phyloP scores from a whole-genome alignment of 2,329 filamentous ascomycete species.

The Samsoniella hepiali region DNA sequence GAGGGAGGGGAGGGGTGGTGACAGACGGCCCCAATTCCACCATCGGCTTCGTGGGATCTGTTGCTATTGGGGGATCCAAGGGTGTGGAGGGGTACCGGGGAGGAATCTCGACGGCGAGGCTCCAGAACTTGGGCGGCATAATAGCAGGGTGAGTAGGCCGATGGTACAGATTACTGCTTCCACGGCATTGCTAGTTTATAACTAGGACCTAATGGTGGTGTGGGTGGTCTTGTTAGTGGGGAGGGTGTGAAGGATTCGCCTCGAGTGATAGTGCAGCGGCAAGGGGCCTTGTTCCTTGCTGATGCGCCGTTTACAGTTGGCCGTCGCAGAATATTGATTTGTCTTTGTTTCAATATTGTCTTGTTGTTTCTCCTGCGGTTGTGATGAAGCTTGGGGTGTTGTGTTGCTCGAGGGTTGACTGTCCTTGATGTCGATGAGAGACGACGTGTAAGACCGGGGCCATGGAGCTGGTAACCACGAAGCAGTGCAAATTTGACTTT shows the following conservation, averaged over 20 bases:
- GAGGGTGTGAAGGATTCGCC: background rate
- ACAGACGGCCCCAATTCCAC: background rate
- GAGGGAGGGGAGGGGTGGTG: background rate
- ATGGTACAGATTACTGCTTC: background rate
- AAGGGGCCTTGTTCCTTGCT: background rate
- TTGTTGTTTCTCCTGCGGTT: background rate
- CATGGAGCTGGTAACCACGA: background rate
- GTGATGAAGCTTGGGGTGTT: background rate
- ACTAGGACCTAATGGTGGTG: background rate
- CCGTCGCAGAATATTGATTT: background rate
- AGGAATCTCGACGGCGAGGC: background rate
- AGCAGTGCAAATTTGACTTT: slow-evolving; percentile 4
- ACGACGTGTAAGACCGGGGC: background rate
- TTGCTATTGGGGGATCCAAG: background rate
- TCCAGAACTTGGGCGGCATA: background rate
- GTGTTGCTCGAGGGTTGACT: background rate
- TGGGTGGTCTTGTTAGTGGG: slow-evolving; percentile 4
- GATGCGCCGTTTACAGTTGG: background rate
- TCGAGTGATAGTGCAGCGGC: background rate
- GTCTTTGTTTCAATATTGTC: background rate
- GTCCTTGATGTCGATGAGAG: background rate
- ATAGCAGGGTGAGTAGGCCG: background rate
- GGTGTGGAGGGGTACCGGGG: background rate
- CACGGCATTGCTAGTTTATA: background rate
- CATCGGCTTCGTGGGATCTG: slow-evolving; percentile 5